These are phyloP conservation scores for Phytopythium cucurbitacearum DNA, from an alignment of 352 stramenopile genomes.

Conservation along the genomic window DNA sequence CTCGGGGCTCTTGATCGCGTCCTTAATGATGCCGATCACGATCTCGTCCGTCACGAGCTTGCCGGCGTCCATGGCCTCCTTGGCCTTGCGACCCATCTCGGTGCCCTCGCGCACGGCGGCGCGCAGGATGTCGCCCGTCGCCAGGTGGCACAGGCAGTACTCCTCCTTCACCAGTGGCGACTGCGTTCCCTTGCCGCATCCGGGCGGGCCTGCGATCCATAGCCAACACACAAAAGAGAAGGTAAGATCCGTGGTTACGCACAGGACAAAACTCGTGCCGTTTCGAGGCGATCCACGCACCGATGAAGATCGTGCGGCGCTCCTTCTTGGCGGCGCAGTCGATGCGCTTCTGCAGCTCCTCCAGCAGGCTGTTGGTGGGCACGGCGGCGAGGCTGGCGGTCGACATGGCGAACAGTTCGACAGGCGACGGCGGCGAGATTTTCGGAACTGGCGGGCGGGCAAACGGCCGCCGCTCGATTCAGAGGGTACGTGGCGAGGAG, in stretches of 20 bases:
- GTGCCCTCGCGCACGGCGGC: constrained; percentile 94
- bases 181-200: constrained; percentile 99
- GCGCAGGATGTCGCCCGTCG: constrained; percentile 99
- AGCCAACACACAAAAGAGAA: background rate
- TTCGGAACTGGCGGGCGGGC: constrained; percentile 21
- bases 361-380: constrained; percentile 81
- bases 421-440: constrained; percentile 1
- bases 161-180: constrained; percentile 97
- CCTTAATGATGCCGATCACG: constrained; percentile 99
- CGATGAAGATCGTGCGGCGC: constrained; percentile 93
- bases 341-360: constrained; percentile 90
- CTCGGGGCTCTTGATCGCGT: constrained; percentile 96
- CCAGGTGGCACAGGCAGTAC: constrained; percentile 97
- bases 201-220: constrained; percentile 69
- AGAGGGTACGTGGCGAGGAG: no score
- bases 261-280: no score
- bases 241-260: no score
- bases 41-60: constrained; percentile 97
- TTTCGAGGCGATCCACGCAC: constrained; percentile 26
- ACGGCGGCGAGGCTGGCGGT: constrained; percentile 54
- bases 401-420: constrained; percentile 24
- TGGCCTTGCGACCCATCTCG: constrained; percentile 97
- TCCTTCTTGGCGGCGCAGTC: constrained; percentile 92
- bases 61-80: constrained; percentile 97
- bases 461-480: background rate